phyloP scores from a whole-genome alignment of 148 eudicot genomes.

The Spergularia bocconei region DNA sequence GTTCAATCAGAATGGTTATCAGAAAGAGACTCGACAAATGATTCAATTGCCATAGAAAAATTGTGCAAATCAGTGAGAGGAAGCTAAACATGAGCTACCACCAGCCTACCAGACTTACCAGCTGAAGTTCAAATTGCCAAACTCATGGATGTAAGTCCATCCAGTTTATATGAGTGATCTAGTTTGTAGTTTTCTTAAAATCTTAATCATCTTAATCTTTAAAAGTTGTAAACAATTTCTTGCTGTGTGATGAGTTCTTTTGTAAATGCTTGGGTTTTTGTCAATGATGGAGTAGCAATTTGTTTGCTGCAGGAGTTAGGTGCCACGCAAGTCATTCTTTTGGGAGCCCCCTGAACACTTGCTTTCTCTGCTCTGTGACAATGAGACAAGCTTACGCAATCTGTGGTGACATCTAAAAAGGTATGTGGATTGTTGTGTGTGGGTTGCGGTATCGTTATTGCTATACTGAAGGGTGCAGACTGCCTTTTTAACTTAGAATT shows the following conservation, averaged over 20 bases:
- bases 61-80: conserved; percentile 35
- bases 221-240: too few species aligned
- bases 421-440: neutral
- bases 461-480: too few species aligned
- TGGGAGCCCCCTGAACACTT: too few species aligned
- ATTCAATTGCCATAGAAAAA: conserved; percentile 40
- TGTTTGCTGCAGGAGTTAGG: too few species aligned
- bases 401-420: neutral
- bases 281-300: too few species aligned
- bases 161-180: neutral
- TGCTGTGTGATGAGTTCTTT: too few species aligned
- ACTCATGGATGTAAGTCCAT: conserved; percentile 14
- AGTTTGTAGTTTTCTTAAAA: neutral
- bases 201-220: neutral
- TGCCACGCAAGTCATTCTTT: too few species aligned
- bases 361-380: too few species aligned
- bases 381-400: too few species aligned
- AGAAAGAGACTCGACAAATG: conserved; percentile 58
- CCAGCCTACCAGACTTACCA: neutral
- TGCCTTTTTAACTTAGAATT: too few species aligned
- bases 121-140: neutral
- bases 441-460: too few species aligned
- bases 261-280: too few species aligned
- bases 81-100: conserved; percentile 18
- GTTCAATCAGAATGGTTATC: conserved; percentile 77